Percentiles rank a stretch among this genome's conserved stretches.
Evolutionary conservation across 106 monocot genomes (phyloP).

Genomic region (Dioscorea alata): DNA sequence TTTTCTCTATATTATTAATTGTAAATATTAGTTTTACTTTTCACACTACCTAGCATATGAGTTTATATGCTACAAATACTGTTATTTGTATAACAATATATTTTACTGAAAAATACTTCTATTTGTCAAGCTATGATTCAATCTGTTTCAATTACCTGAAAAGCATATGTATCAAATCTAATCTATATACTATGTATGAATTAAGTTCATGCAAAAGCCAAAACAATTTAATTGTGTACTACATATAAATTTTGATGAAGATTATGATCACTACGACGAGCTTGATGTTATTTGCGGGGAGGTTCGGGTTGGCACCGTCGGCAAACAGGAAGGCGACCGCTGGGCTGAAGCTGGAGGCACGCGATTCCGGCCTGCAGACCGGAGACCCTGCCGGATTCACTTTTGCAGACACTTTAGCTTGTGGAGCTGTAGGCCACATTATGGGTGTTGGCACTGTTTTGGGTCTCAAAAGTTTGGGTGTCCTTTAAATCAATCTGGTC

Average conservation of each 20-base stretch:
- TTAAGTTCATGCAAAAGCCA: too few species aligned
- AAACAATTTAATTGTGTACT: too few species aligned
- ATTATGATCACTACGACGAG: conserved; percentile 84
- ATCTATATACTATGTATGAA: too few species aligned
- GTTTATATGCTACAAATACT: too few species aligned
- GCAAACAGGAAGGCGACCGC: conserved; percentile 93
- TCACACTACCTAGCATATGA: too few species aligned
- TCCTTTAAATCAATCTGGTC: conserved; percentile 16
- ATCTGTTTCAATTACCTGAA: too few species aligned
- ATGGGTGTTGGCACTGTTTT: conserved; percentile 80
- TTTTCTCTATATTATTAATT: too few species aligned
- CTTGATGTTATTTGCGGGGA: conserved; percentile 88
- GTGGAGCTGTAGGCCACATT: conserved; percentile 81
- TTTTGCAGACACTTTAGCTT: conserved; percentile 85
- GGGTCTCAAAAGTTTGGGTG: conserved; percentile 83
- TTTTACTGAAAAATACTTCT: too few species aligned
- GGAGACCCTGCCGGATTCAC: conserved; percentile 99
- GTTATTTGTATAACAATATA: too few species aligned
- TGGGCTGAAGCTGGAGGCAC: conserved; percentile 83
- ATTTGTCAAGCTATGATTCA: too few species aligned
- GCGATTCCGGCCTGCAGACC: conserved; percentile 94
- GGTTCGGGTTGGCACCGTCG: conserved; percentile 87
- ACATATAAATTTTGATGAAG: conserved; percentile 17
- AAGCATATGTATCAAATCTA: too few species aligned
- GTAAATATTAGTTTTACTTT: too few species aligned